Base-by-base conservation (phyloP, 1,139 yeast species). In the Saccharomycopsis hybrid region DNA sequence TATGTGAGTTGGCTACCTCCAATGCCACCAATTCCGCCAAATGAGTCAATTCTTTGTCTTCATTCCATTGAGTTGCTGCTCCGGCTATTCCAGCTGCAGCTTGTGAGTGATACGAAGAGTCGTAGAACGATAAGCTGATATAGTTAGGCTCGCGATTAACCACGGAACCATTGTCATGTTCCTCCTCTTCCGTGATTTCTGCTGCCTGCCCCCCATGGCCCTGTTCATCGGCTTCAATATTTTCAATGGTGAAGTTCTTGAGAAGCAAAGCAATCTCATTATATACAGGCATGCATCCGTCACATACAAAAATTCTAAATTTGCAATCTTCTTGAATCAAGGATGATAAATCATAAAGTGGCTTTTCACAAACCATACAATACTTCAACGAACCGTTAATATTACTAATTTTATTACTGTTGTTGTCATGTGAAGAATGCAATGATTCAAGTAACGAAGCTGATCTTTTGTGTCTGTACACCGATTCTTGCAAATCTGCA, bases 331-430 rank as follows among this genome's bases (percentile, higher is more conserved):
- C 52, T 9, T 62, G 59, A 4, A 70, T 52, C 39, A 76, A 60
- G 3, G 82, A 71, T 52, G 84, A 77, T 43, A 82, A 65, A 54
- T 82, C 88, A 60, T 82, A 82, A 27, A 82, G 62, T 5, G 87
- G 85, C 51, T 73, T 77, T 44, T 81, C 85, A 61, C 89, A 82
- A 11, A 82, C 67, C 28, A 80, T 79, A 60, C 89, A 82, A 59
- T 77, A 71, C 56, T 77, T 78, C 50, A 81, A 61, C 31, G 65
- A 57, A 46, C 69, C 70, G 8, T 9, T 11, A 9, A 36, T 36
- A 13, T 36, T 7, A 9, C 13, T 36, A 36, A 9, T 7, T 36
- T 36, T 9, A 9, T 36, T 7, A 9, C 13, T 36, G 11, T 31
- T 7, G 35, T 31, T 31, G 35, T 31, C 35, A 31, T 31, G 11